These are phyloP conservation scores for Populus deltoides DNA, from an alignment of 345 rosid species.

Conservation along the genomic window DNA sequence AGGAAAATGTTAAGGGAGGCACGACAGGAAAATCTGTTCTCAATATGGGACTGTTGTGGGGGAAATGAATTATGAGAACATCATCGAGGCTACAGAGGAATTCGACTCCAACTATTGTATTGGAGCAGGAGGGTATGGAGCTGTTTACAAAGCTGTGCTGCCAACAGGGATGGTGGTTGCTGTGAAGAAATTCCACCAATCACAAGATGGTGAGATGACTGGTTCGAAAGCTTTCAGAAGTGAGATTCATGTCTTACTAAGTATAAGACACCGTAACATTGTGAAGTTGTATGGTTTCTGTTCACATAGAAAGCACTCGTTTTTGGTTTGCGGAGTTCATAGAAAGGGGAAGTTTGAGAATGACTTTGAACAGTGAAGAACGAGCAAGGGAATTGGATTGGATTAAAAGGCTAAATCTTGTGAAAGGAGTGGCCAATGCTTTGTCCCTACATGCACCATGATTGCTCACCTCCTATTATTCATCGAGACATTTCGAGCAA, in stretches of 20 bases:
- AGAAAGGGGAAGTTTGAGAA: constrained; percentile 13
- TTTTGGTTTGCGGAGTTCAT: background rate
- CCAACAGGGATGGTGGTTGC: constrained; percentile 6
- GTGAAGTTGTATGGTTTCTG: constrained; percentile 12
- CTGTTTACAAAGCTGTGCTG: constrained; percentile 13
- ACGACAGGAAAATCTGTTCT: no score
- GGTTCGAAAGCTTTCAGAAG: background rate
- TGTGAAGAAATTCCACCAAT: constrained; percentile 16
- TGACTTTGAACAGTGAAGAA: background rate
- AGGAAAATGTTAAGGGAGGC: no score
- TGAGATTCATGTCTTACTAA: background rate
- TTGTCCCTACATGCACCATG: constrained; percentile 15
- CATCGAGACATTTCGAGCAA: constrained; percentile 17
- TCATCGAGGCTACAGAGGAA: constrained; percentile 1
- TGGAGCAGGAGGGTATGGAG: constrained; percentile 8
- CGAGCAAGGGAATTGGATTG: background rate
- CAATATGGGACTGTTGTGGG: no score
- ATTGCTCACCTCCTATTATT: background rate
- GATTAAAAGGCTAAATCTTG: constrained; percentile 7
- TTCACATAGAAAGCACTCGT: background rate
- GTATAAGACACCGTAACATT: constrained; percentile 5
- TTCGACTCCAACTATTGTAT: constrained; percentile 12
- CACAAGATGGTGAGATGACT: background rate
- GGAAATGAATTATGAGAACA: background rate
- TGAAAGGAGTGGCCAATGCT: constrained; percentile 11